Percentiles rank a stretch among this genome's conserved stretches.
phyloP scores from a whole-genome alignment of 257 asterid species.

The Solanum virginianum region DNA sequence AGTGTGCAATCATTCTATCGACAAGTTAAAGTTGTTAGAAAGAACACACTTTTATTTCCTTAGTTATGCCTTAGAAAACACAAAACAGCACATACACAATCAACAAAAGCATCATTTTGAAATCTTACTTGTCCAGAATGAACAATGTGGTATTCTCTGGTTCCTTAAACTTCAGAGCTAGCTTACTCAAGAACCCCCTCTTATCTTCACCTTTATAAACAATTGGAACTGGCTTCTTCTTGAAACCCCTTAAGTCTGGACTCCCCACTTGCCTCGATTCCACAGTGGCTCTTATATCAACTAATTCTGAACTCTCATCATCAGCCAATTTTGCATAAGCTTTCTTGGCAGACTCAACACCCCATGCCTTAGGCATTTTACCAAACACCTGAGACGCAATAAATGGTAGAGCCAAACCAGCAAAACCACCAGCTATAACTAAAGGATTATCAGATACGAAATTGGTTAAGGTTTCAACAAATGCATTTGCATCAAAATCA shows the following conservation, averaged over 20 bases:
- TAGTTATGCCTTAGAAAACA: not conserved
- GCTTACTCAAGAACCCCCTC: constrained; percentile 67
- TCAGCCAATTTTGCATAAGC: constrained; percentile 70
- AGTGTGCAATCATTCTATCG: not conserved
- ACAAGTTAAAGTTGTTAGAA: not conserved
- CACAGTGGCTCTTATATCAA: constrained; percentile 55
- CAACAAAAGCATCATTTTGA: not conserved
- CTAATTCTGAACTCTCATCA: constrained; percentile 51
- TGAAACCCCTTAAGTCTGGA: constrained; percentile 60
- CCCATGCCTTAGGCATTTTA: constrained; percentile 67
- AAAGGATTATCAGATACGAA: constrained; percentile 52
- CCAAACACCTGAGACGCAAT: constrained; percentile 44
- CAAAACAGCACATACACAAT: not conserved
- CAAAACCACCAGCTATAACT: constrained; percentile 47
- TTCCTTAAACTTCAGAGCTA: constrained; percentile 65
- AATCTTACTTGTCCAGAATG: constrained; percentile 86
- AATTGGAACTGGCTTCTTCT: constrained; percentile 65
- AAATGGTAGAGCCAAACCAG: constrained; percentile 54
- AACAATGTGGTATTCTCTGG: constrained; percentile 84
- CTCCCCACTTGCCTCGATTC: constrained; percentile 43
- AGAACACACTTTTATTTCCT: not conserved
- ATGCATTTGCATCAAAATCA: constrained; percentile 39
- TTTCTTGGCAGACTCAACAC: constrained; percentile 65
- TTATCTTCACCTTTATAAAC: constrained; percentile 73
- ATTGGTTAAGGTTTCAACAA: constrained; percentile 28